These are phyloP conservation scores for Boechera divaricarpa DNA, from an alignment of 345 rosid species.

Conservation along the genomic window DNA sequence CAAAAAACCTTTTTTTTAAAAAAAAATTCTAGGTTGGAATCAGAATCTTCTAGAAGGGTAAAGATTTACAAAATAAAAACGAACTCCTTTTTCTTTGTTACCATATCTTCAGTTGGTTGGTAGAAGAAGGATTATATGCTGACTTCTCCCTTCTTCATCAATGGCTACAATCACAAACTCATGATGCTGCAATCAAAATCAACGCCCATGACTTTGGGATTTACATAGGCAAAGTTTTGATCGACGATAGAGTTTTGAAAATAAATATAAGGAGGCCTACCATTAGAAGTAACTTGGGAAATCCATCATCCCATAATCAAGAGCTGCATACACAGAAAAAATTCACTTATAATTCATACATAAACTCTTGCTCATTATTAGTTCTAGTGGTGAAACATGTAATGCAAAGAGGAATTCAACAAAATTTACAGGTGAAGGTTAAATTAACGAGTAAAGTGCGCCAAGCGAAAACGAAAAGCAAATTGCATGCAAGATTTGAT, in stretches of 20 bases:
- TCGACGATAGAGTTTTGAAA: not conserved
- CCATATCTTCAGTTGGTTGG: constrained; percentile 21
- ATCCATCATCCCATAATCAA: constrained; percentile 46
- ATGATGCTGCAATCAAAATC: too few species aligned
- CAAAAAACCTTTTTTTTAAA: too few species aligned
- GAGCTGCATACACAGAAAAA: constrained; percentile 38
- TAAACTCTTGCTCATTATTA: not conserved
- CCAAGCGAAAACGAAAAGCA: not conserved
- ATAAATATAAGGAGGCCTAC: not conserved
- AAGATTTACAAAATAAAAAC: constrained; percentile 11
- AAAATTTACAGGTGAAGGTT: not conserved
- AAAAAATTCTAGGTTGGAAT: too few species aligned
- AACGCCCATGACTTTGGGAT: too few species aligned
- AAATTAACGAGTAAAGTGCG: not conserved
- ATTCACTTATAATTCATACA: constrained; percentile 11
- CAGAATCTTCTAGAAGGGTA: constrained; percentile 16
- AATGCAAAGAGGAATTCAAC: constrained; percentile 18
- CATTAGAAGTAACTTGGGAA: constrained; percentile 43
- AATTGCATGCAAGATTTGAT: constrained; percentile 18
- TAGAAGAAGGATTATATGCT: constrained; percentile 4
- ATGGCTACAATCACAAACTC: constrained; percentile 28
- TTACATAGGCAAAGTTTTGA: too few species aligned
- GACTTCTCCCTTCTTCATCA: constrained; percentile 25
- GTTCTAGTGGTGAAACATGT: not conserved
- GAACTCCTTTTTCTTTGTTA: constrained; percentile 4